Percentiles rank a stretch among this genome's conserved stretches.
Conservation (phyloP, 805 yeast genomes). For the Candida qinlingensis region DNA sequence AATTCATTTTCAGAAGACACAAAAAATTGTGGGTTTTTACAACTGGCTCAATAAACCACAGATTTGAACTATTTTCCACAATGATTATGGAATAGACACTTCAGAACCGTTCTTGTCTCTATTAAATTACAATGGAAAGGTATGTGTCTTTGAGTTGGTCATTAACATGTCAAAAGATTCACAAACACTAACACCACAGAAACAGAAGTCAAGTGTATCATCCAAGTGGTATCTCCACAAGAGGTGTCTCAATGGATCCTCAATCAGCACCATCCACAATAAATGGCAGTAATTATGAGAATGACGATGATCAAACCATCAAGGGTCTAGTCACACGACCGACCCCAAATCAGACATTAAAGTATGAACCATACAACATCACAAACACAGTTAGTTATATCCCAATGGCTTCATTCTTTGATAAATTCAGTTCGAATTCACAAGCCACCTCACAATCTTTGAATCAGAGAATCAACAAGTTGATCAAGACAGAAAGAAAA, state of each 20-base stretch:
- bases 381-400: slow-evolving; percentile 8
- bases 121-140: neutral
- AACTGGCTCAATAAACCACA: neutral
- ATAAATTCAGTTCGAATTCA: slow-evolving; percentile 16
- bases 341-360: slow-evolving; percentile 2
- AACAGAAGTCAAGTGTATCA: slow-evolving; percentile 8
- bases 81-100: too few relatives aligned
- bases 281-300: slow-evolving; percentile 3
- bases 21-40: neutral
- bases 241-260: slow-evolving; percentile 6
- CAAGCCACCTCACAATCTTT: slow-evolving; percentile 27
- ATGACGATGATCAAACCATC: slow-evolving; percentile 13
- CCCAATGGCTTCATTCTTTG: slow-evolving; percentile 23
- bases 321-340: slow-evolving; percentile 17
- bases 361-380: neutral
- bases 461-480: slow-evolving; percentile 29
- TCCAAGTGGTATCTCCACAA: slow-evolving; percentile 15
- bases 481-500: slow-evolving; percentile 36
- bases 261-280: slow-evolving; percentile 9
- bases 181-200: neutral
- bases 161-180: neutral
- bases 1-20: too few relatives aligned
- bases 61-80: neutral
- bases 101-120: neutral
- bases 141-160: neutral